Evolutionary conservation across 306 rosid species (phyloP), one percentile per base, ranked within the genome.

Genomic region (Trifolium subterraneum): DNA sequence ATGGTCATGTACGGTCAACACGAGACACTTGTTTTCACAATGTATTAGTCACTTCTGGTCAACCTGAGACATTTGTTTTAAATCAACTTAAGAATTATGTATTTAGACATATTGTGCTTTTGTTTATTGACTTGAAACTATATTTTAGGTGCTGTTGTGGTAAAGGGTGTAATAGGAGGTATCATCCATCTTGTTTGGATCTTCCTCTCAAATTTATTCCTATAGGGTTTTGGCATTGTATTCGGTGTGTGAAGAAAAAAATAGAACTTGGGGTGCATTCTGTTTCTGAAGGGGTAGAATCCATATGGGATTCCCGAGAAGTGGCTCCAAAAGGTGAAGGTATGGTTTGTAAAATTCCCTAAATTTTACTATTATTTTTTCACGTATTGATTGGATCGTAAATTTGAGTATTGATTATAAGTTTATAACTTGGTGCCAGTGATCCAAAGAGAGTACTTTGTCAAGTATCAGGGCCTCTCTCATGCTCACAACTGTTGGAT

Each of bases 401-500:
- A 23, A 10, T 59, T 61, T 67, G 44, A 19, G 58, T 50, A 14
- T 48, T 59, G 64, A 13, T 78, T 23, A 70, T 56, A 55, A 68
- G 42, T 56, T 70, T 35, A 35, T 74, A 44, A 27, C 29, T 39
- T 79, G 75, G 20, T 83, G 66, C 75, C 58, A 83, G 84, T 71
- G 64, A 50, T 35, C 78, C 65, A 65, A 72, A 70, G 54, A 55
- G 81, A 79, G 79, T 83, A 83, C 72, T 71, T 75, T 68, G 84
- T 83, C 68, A 79, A 79, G 67, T 83, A 83, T 54, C 68, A 61
- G 31, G 81, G 76, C 48, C 79, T 83, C 16, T 79, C 87, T 71
- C 81, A 83, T 83, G 84, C 81, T 66, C 84, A 83, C 76, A 83
- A 79, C 71, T 16, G 79, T 77, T 83, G 84, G 87, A 79, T 79